Base-by-base conservation (phyloP, 2,329 filamentous ascomycete genomes). In the Trichoderma brevicompactum region DNA sequence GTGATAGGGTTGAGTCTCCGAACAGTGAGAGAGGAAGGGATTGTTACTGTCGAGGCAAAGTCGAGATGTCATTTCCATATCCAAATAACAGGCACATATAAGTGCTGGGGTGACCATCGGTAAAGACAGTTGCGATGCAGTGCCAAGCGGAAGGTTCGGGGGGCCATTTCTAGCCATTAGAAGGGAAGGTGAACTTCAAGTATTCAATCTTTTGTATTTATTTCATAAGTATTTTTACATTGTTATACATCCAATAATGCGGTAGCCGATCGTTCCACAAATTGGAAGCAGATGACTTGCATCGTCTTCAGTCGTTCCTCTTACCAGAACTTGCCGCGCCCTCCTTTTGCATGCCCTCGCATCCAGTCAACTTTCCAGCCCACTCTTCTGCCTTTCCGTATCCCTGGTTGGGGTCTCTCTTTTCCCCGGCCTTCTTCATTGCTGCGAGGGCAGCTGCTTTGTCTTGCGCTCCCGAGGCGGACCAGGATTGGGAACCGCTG, bases 281-380 rank as follows among this genome's bases (percentile, higher is more conserved):
- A n/a, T 34, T 13, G 15, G 19, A 10, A 23, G 17, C 15, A 50
- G 15, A 32, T 41, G 5, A 12, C 15, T 15, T 4, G 36, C 3
- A 2, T 15, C 36, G 10, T 19, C 49, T 54, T 46, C 15, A 61
- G 10, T 61, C 56, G 8, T 36, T 61, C 63, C 75, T 77, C 56
- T 60, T 49, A 6, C 46, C 23, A 12, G 56, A 40, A 71, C 84
- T 88, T 17, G 79, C 81, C 13, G 78, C 80, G 0, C 87, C 88
- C 74, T 90, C 87, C 63, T 82, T 81, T 75, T 85, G 79, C 89
- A 92, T 91, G 0, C 89, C 89, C 75, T 89, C 86, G 69, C 89
- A 92, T 0, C 89, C 89, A 0, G 86, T 83, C 0, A 84, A 76
- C 72, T 84, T 85, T 6, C 89, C 89, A 0, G 87, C 85, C 54